A percentile compares a stretch with the other conserved stretches of the same genome.
Conservation (phyloP, 164 flowering plant genomes). For the Liriodendron chinense region DNA sequence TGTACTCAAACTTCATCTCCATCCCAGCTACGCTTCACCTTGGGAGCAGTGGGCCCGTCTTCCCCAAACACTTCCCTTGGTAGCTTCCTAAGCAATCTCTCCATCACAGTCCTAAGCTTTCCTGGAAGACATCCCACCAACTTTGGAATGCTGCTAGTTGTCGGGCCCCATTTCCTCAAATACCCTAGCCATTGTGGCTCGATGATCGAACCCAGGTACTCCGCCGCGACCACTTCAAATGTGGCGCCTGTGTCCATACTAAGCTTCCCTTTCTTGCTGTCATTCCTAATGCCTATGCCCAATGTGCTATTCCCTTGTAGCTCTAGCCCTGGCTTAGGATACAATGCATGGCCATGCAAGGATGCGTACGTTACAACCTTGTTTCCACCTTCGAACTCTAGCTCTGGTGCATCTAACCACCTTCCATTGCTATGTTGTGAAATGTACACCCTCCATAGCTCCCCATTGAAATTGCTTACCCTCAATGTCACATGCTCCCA, state of each 20-base stretch:
- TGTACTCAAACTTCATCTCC: constrained; percentile 32
- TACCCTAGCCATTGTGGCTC: constrained; percentile 35
- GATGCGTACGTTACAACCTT: constrained; percentile 38
- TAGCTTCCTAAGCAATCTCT: constrained; percentile 16
- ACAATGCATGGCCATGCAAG: constrained; percentile 45
- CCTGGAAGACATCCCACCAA: constrained; percentile 25
- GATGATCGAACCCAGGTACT: constrained; percentile 21
- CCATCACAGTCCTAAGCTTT: constrained; percentile 19
- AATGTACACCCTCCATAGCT: constrained; percentile 37
- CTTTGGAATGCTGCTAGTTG: constrained; percentile 17
- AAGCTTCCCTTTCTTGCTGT: constrained; percentile 32
- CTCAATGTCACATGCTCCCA: constrained; percentile 63
- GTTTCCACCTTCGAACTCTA: constrained; percentile 44
- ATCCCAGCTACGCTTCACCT: constrained; percentile 33
- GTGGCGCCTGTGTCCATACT: constrained; percentile 32
- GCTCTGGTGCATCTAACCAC: constrained; percentile 37
- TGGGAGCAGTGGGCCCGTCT: constrained; percentile 44
- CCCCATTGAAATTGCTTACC: constrained; percentile 54
- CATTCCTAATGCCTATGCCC: constrained; percentile 44
- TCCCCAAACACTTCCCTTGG: constrained; percentile 37
- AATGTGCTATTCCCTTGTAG: constrained; percentile 29
- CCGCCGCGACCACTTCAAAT: constrained; percentile 26
- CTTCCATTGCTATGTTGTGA: constrained; percentile 41
- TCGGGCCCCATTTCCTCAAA: constrained; percentile 34
- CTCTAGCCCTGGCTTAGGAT: constrained; percentile 34